A percentile compares a stretch with the other conserved stretches of the same genome.
These are phyloP conservation scores for Arthrobotrys pseudoclavata DNA, from an alignment of 2,329 filamentous ascomycete species.

Conservation along the genomic window DNA sequence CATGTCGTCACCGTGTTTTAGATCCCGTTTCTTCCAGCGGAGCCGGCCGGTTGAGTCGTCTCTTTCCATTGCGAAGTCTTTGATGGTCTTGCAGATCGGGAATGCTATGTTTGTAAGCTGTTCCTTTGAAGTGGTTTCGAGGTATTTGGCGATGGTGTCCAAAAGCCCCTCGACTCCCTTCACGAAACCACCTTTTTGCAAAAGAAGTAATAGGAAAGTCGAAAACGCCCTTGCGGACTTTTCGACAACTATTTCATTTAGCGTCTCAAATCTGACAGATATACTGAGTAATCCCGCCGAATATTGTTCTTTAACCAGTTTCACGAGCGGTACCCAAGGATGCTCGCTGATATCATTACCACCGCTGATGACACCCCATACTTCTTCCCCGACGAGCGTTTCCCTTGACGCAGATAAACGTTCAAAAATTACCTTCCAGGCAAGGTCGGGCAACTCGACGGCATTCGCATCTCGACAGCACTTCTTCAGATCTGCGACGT, in stretches of 20 bases:
- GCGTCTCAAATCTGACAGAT: neutral
- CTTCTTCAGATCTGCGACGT: slow-evolving; percentile 24
- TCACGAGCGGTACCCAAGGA: neutral
- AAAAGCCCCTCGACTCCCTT: slow-evolving; percentile 7
- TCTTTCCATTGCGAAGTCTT: slow-evolving; percentile 15
- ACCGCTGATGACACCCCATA: slow-evolving; percentile 17
- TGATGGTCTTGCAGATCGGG: slow-evolving; percentile 16
- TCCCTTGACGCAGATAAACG: neutral
- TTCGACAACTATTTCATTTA: slow-evolving; percentile 14
- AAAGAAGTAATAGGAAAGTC: neutral
- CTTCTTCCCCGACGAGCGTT: slow-evolving; percentile 16
- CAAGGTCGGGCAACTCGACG: neutral
- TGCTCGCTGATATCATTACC: neutral
- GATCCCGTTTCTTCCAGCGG: slow-evolving; percentile 27
- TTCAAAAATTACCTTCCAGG: slow-evolving; percentile 32
- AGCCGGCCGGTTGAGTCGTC: slow-evolving; percentile 32
- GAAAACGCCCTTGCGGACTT: slow-evolving; percentile 13
- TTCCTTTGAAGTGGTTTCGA: neutral
- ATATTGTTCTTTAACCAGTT: neutral
- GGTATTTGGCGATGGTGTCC: neutral
- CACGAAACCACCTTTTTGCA: neutral
- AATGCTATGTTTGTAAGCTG: slow-evolving; percentile 12
- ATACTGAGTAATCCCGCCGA: neutral
- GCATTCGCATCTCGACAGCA: slow-evolving; percentile 6
- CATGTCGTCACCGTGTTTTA: neutral